Base-by-base conservation (phyloP, 169 alveolate genomes). In the Eimeria sp. region DNA sequence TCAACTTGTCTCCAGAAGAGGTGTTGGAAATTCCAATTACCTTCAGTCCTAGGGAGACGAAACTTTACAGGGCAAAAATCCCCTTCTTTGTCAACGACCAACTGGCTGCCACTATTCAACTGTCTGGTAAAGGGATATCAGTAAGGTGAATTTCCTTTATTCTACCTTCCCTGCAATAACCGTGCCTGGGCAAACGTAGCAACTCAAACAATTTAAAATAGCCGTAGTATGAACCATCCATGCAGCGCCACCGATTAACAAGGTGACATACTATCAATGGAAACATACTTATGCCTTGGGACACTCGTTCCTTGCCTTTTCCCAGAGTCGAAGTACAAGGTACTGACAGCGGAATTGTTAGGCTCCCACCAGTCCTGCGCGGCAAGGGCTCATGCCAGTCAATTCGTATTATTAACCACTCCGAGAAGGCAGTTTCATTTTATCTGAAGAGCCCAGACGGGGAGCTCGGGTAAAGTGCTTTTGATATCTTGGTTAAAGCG, bases 1-100 rank as follows among this genome's bases (percentile, higher is more conserved):
- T 51, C 82, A 95, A 58, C 95, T 95, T 95, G 72, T 96, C 94
- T 87, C 98, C 96, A 72, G 98, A 95, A 98, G 98, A 94, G 97
- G 97, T 96, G 97, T 96, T 98, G 11, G 97, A 97, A 73, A 98
- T 98, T 30, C 99, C 99, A 22, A 98, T 99, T 25, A 97, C 98
- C 22, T 98, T 99, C 95, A 97, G 98, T 51, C 99, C 99, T n/a
- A 97, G 99, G 95, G 99, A 98, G 84, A 96, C 97, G 73, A 97
- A 94, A 67, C 97, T 96, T 70, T 98, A 98, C 95, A 95, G 97
- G 91, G 99, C 98, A 76, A 97, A 98, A 49, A 97, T 99, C 43
- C 98, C 97, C 34, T 99, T 99, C 94, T 98, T 98, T 76, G 97
- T 98, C 95, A 98, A 98, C 96, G 98, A 87, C 45, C 84, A 54